Percentiles rank a stretch among this genome's conserved stretches.
Conservation (phyloP, 2,329 filamentous ascomycete genomes). For the Reticulascus tulasneorum region DNA sequence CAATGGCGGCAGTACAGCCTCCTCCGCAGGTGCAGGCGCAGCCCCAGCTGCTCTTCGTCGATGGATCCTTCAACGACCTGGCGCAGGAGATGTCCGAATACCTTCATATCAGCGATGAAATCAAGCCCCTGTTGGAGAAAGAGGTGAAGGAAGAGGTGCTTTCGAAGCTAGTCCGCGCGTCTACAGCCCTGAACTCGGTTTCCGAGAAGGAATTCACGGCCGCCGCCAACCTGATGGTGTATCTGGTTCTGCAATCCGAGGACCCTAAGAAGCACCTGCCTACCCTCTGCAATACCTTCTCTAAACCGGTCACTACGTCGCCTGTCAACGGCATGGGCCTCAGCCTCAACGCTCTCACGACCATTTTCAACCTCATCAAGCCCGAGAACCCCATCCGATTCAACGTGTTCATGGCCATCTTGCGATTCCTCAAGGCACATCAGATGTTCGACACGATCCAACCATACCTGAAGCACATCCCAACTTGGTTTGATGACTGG, state of each 20-base stretch:
- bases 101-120: slow-evolving; percentile 76
- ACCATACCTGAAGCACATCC: slow-evolving; percentile 77
- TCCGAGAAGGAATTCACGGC: slow-evolving; percentile 96
- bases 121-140: slow-evolving; percentile 68
- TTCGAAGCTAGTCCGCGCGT: slow-evolving; percentile 82
- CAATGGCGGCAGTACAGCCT: slow-evolving; percentile 25
- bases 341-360: slow-evolving; percentile 85
- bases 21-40: slow-evolving; percentile 41
- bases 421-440: slow-evolving; percentile 74
- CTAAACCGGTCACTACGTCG: slow-evolving; percentile 80
- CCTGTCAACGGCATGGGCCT: slow-evolving; percentile 80
- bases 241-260: slow-evolving; percentile 83
- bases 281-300: slow-evolving; percentile 83
- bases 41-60: slow-evolving; percentile 68
- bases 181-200: slow-evolving; percentile 71
- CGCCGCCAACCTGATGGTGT: slow-evolving; percentile 93
- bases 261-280: slow-evolving; percentile 84
- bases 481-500: slow-evolving; percentile 80
- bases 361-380: slow-evolving; percentile 91
- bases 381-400: slow-evolving; percentile 75
- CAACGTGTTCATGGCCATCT: slow-evolving; percentile 84
- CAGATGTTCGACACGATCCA: slow-evolving; percentile 79
- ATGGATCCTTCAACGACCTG: slow-evolving; percentile 91
- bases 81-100: slow-evolving; percentile 93
- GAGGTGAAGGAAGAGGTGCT: slow-evolving; percentile 70